Conservation (phyloP, 352 stramenopile species). For the Phytophthora nicotianae region DNA sequence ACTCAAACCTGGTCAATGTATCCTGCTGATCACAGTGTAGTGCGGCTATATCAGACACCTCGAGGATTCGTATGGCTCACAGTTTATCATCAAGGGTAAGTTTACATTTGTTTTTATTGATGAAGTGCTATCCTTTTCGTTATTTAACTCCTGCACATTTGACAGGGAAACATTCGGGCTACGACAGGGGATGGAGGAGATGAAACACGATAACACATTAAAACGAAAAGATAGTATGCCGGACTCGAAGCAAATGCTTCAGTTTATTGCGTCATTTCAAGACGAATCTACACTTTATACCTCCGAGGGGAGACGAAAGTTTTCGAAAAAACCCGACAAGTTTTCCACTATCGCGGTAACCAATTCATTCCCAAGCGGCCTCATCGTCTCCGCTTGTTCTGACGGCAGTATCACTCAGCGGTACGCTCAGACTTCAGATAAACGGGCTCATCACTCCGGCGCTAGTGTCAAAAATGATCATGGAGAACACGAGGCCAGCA, state of each 20-base stretch:
- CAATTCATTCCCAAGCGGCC: constrained; percentile 57
- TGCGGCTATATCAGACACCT: constrained; percentile 54
- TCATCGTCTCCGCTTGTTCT: constrained; percentile 59
- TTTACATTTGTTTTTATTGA: constrained; percentile 7
- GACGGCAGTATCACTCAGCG: constrained; percentile 64
- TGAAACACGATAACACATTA: no score
- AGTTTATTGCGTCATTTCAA: constrained; percentile 63
- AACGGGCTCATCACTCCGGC: background rate
- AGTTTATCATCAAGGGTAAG: constrained; percentile 63
- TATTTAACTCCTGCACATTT: constrained; percentile 5
- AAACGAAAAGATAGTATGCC: background rate
- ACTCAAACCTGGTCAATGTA: constrained; percentile 62
- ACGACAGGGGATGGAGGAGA: constrained; percentile 24
- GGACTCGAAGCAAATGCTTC: constrained; percentile 16
- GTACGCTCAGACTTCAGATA: constrained; percentile 15
- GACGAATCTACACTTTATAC: constrained; percentile 60
- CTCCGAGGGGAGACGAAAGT: constrained; percentile 29
- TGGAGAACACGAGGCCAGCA: no score
- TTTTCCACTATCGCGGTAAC: constrained; percentile 47
- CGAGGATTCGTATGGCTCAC: constrained; percentile 58
- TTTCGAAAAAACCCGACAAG: constrained; percentile 55
- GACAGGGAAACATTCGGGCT: constrained; percentile 67
- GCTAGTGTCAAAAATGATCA: background rate
- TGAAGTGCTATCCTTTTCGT: background rate
- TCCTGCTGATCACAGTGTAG: constrained; percentile 71